Conservation (phyloP, 2,329 filamentous ascomycete genomes). For the Colletotrichum incanum region DNA sequence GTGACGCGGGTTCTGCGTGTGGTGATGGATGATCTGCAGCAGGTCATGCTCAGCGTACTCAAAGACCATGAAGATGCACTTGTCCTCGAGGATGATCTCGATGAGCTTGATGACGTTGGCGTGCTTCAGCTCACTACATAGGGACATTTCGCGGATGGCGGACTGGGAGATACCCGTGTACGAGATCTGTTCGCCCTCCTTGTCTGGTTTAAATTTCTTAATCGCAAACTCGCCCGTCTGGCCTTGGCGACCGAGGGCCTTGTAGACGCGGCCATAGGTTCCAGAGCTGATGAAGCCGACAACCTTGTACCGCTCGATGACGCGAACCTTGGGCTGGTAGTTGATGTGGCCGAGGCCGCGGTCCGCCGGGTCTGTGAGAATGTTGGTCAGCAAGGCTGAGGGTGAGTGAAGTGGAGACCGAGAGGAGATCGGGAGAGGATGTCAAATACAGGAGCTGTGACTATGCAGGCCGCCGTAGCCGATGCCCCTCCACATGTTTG, state of each 20-base stretch:
- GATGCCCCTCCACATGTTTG: slow-evolving; percentile 43
- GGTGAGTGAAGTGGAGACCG: slow-evolving; percentile 41
- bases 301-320: slow-evolving; percentile 94
- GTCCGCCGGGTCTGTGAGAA: slow-evolving; percentile 66
- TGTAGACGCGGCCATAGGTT: slow-evolving; percentile 98
- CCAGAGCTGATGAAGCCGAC: slow-evolving; percentile 98
- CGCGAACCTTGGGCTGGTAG: slow-evolving; percentile 85
- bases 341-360: slow-evolving; percentile 62
- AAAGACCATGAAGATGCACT: slow-evolving; percentile 99
- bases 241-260: slow-evolving; percentile 84
- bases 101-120: slow-evolving; percentile 91
- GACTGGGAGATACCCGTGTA: slow-evolving; percentile 99
- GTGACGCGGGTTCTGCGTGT: slow-evolving; percentile 89
- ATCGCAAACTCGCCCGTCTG: slow-evolving; percentile 91
- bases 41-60: slow-evolving; percentile 99
- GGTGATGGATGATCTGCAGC: slow-evolving; percentile 97
- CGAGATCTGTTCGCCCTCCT: slow-evolving; percentile 93
- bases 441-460: slow-evolving; percentile 42
- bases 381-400: slow-evolving; percentile 53
- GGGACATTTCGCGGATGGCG: slow-evolving; percentile 95
- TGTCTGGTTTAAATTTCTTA: slow-evolving; percentile 99
- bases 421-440: slow-evolving; percentile 25
- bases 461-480: slow-evolving; percentile 44
- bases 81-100: slow-evolving; percentile 97
- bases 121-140: slow-evolving; percentile 93